Percentiles rank a stretch among this genome's conserved stretches.
Conservation (phyloP, 345 rosid genomes). For the Isatis tinctoria region DNA sequence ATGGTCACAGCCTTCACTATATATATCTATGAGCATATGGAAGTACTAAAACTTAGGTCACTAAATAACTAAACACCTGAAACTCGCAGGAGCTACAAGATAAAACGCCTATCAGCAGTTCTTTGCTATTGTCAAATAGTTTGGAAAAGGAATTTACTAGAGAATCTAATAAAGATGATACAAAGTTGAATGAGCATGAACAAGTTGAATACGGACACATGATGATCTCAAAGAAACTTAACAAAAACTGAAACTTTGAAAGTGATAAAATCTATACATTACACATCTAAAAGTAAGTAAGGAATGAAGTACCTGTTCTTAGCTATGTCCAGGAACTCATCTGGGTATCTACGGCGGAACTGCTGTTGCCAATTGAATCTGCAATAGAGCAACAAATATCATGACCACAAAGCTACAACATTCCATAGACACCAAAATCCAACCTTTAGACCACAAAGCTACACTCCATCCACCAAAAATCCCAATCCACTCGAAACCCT, state of each 20-base stretch:
- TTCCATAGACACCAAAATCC: background rate
- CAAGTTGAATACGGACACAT: background rate
- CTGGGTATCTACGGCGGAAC: conserved; percentile 77
- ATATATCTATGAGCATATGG: background rate
- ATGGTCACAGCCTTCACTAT: background rate
- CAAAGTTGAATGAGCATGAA: background rate
- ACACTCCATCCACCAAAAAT: background rate
- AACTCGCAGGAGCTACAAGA: background rate
- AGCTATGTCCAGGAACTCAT: conserved; percentile 89
- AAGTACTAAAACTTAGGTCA: background rate
- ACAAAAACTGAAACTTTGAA: background rate
- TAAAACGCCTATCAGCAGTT: background rate
- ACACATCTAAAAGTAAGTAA: background rate
- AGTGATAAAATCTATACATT: background rate
- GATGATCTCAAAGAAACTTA: background rate
- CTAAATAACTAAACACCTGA: background rate
- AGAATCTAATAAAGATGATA: background rate
- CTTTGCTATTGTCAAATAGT: background rate
- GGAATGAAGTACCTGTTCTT: conserved; percentile 49
- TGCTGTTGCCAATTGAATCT: conserved; percentile 93
- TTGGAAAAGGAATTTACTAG: background rate
- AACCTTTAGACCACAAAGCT: background rate
- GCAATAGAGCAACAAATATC: conserved; percentile 4
- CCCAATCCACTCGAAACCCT: background rate
- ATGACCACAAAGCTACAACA: background rate